phyloP scores from a whole-genome alignment of 1,284 basidiomycete genomes.

The Boletus sp. region DNA sequence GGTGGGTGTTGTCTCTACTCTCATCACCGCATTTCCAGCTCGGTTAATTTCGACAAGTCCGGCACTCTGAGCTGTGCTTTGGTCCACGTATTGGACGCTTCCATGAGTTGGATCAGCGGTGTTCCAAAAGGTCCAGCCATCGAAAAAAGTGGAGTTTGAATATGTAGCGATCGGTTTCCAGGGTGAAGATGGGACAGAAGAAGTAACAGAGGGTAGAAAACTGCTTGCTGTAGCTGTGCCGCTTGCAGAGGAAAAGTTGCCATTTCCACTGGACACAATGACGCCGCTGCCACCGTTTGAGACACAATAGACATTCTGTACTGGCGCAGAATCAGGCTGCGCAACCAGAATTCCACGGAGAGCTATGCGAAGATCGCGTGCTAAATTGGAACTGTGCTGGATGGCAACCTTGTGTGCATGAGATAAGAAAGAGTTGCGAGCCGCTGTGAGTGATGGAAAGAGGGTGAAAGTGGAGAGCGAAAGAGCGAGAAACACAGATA shows the following conservation, averaged over 20 bases:
- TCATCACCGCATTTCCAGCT: conserved; percentile 75
- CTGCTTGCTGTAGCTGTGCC: conserved; percentile 21
- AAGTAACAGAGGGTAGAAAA: conserved; percentile 17
- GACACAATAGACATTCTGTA: conserved; percentile 31
- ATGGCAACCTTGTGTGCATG: conserved; percentile 43
- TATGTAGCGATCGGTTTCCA: conserved; percentile 38
- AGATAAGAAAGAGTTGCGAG: conserved; percentile 27
- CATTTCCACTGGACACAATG: conserved; percentile 18
- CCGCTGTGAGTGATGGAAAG: conserved; percentile 12
- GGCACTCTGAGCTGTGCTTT: conserved; percentile 46
- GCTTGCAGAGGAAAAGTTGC: conserved; percentile 17
- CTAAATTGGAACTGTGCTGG: conserved; percentile 53
- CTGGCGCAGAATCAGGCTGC: conserved; percentile 25
- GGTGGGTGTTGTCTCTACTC: conserved; percentile 73
- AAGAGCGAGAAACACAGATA: conserved; percentile 37
- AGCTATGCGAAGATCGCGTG: conserved; percentile 62
- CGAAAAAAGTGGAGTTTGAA: conserved; percentile 68
- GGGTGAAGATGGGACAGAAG: conserved; percentile 28
- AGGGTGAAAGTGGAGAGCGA: conserved; percentile 25
- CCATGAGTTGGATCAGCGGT: conserved; percentile 79
- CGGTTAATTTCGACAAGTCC: conserved; percentile 58
- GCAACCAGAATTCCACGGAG: conserved; percentile 49
- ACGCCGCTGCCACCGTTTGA: conserved; percentile 27
- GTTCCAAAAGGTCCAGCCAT: conserved; percentile 76
- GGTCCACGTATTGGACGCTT: conserved; percentile 54